Evolutionary conservation across 1,284 basidiomycete species (phyloP).

Genomic region (Anthracocystis walkeri): DNA sequence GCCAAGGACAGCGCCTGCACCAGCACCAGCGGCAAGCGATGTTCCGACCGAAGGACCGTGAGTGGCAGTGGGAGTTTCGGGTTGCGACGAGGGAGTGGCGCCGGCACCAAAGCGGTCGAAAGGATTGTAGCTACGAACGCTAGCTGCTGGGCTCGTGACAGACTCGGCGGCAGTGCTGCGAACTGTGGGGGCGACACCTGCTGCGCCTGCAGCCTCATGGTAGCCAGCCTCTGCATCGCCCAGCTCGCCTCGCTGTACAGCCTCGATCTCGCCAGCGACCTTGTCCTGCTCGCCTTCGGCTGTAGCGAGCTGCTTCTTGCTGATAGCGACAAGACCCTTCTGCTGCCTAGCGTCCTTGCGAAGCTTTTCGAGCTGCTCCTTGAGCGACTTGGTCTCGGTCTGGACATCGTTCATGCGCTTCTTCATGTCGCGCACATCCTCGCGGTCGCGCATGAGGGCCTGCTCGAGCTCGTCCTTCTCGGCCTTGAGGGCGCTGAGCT

Average conservation of each 20-base stretch:
- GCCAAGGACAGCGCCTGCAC: constrained; percentile 61
- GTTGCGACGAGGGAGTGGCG: constrained; percentile 11
- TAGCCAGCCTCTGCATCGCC: constrained; percentile 70
- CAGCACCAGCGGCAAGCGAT: constrained; percentile 59
- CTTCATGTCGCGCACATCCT: constrained; percentile 89
- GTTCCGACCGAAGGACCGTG: constrained; percentile 43
- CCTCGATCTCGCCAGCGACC: constrained; percentile 76
- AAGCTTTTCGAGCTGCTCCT: constrained; percentile 83
- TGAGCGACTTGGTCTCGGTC: constrained; percentile 79
- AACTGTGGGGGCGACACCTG: constrained; percentile 37
- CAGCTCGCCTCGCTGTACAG: constrained; percentile 71
- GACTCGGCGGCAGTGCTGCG: constrained; percentile 27
- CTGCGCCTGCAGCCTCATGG: constrained; percentile 53
- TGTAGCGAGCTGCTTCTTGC: constrained; percentile 89
- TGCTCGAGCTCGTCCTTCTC: constrained; percentile 95
- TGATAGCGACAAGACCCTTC: constrained; percentile 92
- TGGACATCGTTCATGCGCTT: constrained; percentile 84
- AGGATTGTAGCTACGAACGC: constrained; percentile 86
- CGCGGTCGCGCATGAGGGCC: constrained; percentile 87
- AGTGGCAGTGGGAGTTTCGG: constrained; percentile 16
- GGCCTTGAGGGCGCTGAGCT: constrained; percentile 85
- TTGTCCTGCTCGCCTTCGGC: constrained; percentile 83
- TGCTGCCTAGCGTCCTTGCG: constrained; percentile 96
- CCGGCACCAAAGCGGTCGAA: constrained; percentile 79
- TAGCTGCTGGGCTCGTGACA: constrained; percentile 69